Evolutionary conservation across 495 filamentous ascomycete genomes (phyloP), one percentile per base, ranked within the genome.

Genomic region (Stereocaulon alpinum): DNA sequence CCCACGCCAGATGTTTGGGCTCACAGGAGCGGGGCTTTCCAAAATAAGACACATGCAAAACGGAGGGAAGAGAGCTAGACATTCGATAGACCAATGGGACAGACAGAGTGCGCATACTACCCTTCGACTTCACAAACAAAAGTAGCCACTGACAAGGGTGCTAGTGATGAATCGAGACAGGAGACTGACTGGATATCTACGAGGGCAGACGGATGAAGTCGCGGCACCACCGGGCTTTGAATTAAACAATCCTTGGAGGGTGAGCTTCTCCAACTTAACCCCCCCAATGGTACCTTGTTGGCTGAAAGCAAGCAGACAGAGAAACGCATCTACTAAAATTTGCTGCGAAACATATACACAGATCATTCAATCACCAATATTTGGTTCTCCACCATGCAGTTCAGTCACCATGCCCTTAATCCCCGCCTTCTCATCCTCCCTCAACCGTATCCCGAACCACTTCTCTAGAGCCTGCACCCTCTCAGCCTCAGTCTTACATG

Each of bases 161-260:
- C 40, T 55, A 97, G 93, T 99, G 94, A 96, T 97, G 91, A 86
- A 96, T 59, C 83, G 93, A 68, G 93, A 99, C 70, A 76, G 85
- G 64, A 80, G 93, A 68, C 80, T 99, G 70, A 99, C 93, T 52
- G 93, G 93, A 61, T 80, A 71, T 52, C 65, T 86, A 66, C 80
- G 94, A 75, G 94, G 91, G 42, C 93, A 99, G 72, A 86, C 84
- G 64, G 87, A 92, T 73, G 86, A 84, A 52, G 76, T 82, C 51
- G 70, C 76, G 59, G 93, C 93, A 40, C 94, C 93, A 17, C 74
- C 79, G 43, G 92, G 91, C 40, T 99, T 94, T 76, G 92, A 96
- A 68, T 65, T 96, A 66, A 96, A 86, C 80, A 96, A 96, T 72
- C 87, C 89, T 32, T 99, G 94, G 94, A 91, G 82, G 81, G 86